phyloP scores from a whole-genome alignment of 2,329 filamentous ascomycete genomes.

The Talaromyces islandicus region DNA sequence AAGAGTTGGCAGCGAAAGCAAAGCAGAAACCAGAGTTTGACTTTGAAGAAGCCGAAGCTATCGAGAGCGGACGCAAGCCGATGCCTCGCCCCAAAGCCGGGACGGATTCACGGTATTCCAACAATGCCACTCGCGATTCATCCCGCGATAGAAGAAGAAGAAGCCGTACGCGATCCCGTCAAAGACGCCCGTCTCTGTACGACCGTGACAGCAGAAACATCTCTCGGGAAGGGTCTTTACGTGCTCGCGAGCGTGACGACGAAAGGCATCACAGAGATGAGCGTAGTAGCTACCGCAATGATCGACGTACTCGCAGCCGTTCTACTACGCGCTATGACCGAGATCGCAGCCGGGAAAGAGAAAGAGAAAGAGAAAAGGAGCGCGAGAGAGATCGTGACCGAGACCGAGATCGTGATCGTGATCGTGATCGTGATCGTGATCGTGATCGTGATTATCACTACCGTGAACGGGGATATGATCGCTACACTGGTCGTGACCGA shows the following conservation, averaged over 20 bases:
- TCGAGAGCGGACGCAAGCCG: constrained; percentile 33
- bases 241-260: constrained; percentile 13
- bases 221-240: constrained; percentile 15
- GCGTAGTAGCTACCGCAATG: not conserved
- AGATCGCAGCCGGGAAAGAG: constrained; percentile 24
- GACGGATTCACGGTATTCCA: constrained; percentile 22
- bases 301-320: constrained; percentile 18
- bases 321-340: constrained; percentile 21
- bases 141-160: constrained; percentile 22
- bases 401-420: constrained; percentile 19
- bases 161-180: constrained; percentile 20
- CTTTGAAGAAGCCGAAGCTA: constrained; percentile 40
- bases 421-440: constrained; percentile 22
- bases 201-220: constrained; percentile 13
- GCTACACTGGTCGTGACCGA: constrained; percentile 20
- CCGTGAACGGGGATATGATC: constrained; percentile 22
- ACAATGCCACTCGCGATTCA: constrained; percentile 18
- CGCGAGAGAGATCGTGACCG: constrained; percentile 27
- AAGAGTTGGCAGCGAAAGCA: constrained; percentile 49
- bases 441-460: constrained; percentile 24
- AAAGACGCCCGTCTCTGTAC: constrained; percentile 17
- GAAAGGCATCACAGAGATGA: constrained; percentile 8
- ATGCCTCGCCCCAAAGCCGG: constrained; percentile 21
- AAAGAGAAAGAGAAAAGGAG: constrained; percentile 23
- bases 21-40: constrained; percentile 47